A percentile compares a stretch with the other conserved stretches of the same genome.
phyloP scores from a whole-genome alignment of 306 rosid genomes.

The Ormosia emarginata region DNA sequence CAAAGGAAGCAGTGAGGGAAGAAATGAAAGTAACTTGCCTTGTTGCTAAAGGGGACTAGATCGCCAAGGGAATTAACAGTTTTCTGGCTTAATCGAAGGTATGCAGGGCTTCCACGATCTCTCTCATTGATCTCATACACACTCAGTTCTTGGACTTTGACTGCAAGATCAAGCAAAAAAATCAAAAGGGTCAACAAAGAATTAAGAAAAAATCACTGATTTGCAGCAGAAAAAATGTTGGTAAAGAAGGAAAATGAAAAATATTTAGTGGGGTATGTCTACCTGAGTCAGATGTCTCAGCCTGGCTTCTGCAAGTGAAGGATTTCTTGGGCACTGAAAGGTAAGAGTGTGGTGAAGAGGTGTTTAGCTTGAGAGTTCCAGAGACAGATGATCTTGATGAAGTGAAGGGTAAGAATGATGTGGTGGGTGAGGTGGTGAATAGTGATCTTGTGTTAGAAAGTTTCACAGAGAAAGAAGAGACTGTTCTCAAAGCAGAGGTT shows the following conservation, averaged over 20 bases:
- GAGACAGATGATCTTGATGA: constrained; percentile 26
- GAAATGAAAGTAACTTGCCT: constrained; percentile 29
- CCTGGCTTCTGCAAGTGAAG: constrained; percentile 47
- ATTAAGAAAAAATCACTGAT: background rate
- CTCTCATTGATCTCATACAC: constrained; percentile 73
- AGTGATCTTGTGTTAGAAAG: constrained; percentile 12
- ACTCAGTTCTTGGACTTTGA: constrained; percentile 49
- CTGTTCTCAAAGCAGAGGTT: constrained; percentile 22
- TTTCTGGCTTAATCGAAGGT: constrained; percentile 64
- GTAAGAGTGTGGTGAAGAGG: background rate
- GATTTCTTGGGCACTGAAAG: constrained; percentile 20
- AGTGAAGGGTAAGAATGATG: constrained; percentile 12
- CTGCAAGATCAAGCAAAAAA: constrained; percentile 39
- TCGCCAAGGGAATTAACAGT: constrained; percentile 59
- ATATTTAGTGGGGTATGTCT: background rate
- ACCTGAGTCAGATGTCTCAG: constrained; percentile 30
- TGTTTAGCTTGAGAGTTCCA: constrained; percentile 26
- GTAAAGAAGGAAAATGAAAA: background rate
- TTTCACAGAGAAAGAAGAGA: constrained; percentile 26
- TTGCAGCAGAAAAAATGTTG: background rate
- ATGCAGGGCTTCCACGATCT: constrained; percentile 72
- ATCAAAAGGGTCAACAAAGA: constrained; percentile 20
- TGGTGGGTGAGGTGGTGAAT: background rate
- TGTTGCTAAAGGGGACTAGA: constrained; percentile 72
- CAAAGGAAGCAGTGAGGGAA: background rate